Base-by-base conservation (phyloP, 1,139 yeast species). In the Hyphopichia pseudoburtonii region DNA sequence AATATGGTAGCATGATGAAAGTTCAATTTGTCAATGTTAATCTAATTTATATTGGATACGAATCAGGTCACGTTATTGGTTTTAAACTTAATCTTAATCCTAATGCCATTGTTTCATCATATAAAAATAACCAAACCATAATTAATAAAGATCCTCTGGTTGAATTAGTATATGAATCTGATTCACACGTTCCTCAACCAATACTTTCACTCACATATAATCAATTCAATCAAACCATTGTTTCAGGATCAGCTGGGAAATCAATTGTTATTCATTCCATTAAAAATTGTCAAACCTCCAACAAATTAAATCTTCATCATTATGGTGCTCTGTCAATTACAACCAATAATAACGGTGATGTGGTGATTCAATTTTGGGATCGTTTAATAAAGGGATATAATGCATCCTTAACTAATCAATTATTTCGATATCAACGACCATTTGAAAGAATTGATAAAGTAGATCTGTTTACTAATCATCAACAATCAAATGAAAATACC, bases 1-100 rank as follows among this genome's bases (percentile, higher is more conserved):
- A 72, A 25, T 66, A 70, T 40, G 86, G 86, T 1, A 76, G 78
- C 9, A 66, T 80, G 30, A 80, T 80, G 86, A 70, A 60, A 40
- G 43, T 72, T 28, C 43, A 63, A 1, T 67, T 71, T 57, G 45
- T 68, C 1, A 44, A 48, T n/a, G 40, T 50, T 0, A 31, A 43
- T n/a, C 17, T 36, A 0, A 52, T 79, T 18, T 61, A 59, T 28
- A 53, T 78, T 10, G 86, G 84, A 0, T 80, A 65, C 52, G 86
- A 80, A 50, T 77, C 81, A 8, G 86, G 86, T 0, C 73, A 71
- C 44, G 55, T 79, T 7, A 44, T 67, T 2, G 68, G 69, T 0
- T 56, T 65, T 14, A 29, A 44, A 9, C 34, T 70, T 6, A 51
- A 47, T 10, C 35, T 38, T 14, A 18, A 5, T 16, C 12, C 8